A percentile compares a stretch with the other conserved stretches of the same genome.
Evolutionary conservation across 2,329 filamentous ascomycete species (phyloP).

Genomic region (Emergomyces orientalis): DNA sequence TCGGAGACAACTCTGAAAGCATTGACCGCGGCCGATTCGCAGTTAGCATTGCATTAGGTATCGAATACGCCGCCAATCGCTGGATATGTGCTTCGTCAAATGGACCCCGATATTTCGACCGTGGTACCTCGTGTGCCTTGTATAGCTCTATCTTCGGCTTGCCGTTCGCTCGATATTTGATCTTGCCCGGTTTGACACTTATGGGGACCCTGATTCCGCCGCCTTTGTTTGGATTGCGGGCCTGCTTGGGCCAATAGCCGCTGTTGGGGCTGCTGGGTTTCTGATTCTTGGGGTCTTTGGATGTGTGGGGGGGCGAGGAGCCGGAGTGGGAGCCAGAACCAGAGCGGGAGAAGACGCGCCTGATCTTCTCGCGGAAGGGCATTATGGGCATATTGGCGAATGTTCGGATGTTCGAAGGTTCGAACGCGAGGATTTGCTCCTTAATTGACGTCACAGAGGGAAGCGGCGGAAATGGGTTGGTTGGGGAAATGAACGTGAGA

Average conservation of each 20-base stretch:
- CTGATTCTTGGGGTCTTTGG: slow-evolving; percentile 10
- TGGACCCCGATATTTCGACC: slow-evolving; percentile 41
- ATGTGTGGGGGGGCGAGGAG: slow-evolving; percentile 2
- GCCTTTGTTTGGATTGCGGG: background rate
- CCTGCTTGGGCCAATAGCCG: background rate
- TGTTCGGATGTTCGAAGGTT: background rate
- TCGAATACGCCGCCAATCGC: slow-evolving; percentile 37
- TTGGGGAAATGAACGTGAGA: background rate
- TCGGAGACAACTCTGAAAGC: slow-evolving; percentile 32
- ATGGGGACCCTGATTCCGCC: background rate
- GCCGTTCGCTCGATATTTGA: slow-evolving; percentile 14
- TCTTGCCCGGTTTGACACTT: slow-evolving; percentile 6
- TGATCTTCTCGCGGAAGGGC: slow-evolving; percentile 17
- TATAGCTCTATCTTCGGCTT: slow-evolving; percentile 41
- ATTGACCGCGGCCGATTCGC: slow-evolving; percentile 28
- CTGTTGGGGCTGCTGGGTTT: background rate
- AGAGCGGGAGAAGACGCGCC: slow-evolving; percentile 15
- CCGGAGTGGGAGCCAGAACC: background rate
- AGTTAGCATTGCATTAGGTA: slow-evolving; percentile 25
- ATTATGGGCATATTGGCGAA: slow-evolving; percentile 6
- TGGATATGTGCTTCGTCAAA: slow-evolving; percentile 39
- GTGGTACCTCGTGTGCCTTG: slow-evolving; percentile 39
- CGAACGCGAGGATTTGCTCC: background rate
- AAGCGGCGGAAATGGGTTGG: background rate
- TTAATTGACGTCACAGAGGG: background rate